A percentile compares a stretch with the other conserved stretches of the same genome.
These are phyloP conservation scores for Amanita thiersii DNA, from an alignment of 768 basidiomycete species.

Conservation along the genomic window DNA sequence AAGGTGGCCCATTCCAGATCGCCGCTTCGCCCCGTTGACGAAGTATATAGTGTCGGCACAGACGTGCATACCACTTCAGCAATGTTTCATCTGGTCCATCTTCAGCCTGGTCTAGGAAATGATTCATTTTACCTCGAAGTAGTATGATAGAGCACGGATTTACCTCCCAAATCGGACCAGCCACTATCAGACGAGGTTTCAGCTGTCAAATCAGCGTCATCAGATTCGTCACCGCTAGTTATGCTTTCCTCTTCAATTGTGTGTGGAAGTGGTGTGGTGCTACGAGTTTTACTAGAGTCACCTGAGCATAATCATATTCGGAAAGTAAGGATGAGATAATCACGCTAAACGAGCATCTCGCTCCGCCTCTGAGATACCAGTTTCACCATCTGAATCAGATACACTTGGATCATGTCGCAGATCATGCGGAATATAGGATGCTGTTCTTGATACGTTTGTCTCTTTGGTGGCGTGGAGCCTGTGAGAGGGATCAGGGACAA, in stretches of 20 bases:
- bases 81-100: background rate
- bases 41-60: constrained; percentile 5
- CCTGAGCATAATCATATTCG: background rate
- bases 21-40: background rate
- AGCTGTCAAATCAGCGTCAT: constrained; percentile 63
- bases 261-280: constrained; percentile 30
- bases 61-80: constrained; percentile 2
- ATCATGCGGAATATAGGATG: background rate
- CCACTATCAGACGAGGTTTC: constrained; percentile 37
- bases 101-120: background rate
- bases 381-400: constrained; percentile 65
- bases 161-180: constrained; percentile 40
- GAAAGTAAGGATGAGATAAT: constrained; percentile 9
- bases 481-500: constrained; percentile 11
- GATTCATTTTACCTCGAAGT: no score
- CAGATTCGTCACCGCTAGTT: constrained; percentile 73
- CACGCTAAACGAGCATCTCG: constrained; percentile 70
- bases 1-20: constrained; percentile 6
- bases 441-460: background rate
- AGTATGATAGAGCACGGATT: no score
- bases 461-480: background rate
- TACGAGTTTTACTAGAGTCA: constrained; percentile 40
- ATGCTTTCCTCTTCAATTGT: constrained; percentile 29
- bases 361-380: constrained; percentile 53
- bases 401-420: constrained; percentile 18